Evolutionary conservation across 2,329 filamentous ascomycete species (phyloP).

Genomic region (Fusarium algeriense): DNA sequence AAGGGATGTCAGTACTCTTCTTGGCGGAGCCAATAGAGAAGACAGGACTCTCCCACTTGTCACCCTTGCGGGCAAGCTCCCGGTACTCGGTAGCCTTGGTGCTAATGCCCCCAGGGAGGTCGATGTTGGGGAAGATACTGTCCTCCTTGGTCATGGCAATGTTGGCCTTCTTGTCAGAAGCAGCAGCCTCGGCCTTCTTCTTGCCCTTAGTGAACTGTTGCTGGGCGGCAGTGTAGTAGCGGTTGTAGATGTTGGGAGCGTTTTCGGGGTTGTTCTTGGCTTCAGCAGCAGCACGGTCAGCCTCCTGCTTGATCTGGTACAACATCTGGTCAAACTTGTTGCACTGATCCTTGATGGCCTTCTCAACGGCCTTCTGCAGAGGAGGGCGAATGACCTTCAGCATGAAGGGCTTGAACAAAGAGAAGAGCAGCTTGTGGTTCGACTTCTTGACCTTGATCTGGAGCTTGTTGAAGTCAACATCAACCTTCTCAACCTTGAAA

Average conservation of each 20-base stretch:
- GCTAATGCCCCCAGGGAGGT: conserved; percentile 84
- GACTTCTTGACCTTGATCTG: conserved; percentile 94
- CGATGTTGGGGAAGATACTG: conserved; percentile 88
- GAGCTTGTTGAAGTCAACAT: conserved; percentile 84
- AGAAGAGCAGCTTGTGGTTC: conserved; percentile 92
- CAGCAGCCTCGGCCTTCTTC: conserved; percentile 75
- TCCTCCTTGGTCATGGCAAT: conserved; percentile 75
- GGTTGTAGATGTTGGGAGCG: conserved; percentile 85
- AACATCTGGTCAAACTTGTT: conserved; percentile 78
- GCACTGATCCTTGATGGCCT: conserved; percentile 87
- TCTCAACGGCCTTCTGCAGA: conserved; percentile 88
- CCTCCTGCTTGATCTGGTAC: conserved; percentile 85
- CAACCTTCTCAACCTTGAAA: conserved; percentile 93
- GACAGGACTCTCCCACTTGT: conserved; percentile 94
- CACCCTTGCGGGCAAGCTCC: conserved; percentile 86
- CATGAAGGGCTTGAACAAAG: conserved; percentile 86
- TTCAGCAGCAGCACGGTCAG: conserved; percentile 76
- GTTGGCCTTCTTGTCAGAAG: conserved; percentile 76
- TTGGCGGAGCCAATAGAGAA: conserved; percentile 87
- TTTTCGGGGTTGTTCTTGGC: conserved; percentile 72
- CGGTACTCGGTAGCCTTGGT: conserved; percentile 95
- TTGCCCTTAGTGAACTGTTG: conserved; percentile 80
- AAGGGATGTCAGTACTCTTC: conserved; percentile 78
- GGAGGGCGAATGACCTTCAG: conserved; percentile 86
- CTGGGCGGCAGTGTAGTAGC: conserved; percentile 82